Evolutionary conservation across 768 basidiomycete species (phyloP).

Genomic region (Jaapia argillacea): DNA sequence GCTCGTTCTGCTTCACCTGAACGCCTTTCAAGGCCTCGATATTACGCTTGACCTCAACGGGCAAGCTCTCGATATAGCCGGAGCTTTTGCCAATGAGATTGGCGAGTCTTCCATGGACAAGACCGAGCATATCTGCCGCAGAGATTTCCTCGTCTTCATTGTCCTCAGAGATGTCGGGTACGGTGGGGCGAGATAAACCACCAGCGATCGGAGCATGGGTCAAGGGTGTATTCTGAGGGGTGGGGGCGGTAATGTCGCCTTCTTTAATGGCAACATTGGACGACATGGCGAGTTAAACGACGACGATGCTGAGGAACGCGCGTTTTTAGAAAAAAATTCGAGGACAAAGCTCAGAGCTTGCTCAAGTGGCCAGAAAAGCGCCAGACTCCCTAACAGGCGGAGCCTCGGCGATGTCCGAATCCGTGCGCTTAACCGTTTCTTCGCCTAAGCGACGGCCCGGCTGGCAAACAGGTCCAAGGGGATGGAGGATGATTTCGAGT

Average conservation of each 20-base stretch:
- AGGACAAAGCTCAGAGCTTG: too few species aligned
- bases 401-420: constrained; percentile 26
- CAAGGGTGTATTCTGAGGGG: constrained; percentile 89
- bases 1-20: constrained; percentile 82
- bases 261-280: constrained; percentile 53
- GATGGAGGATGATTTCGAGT: too few species aligned
- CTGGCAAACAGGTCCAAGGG: too few species aligned
- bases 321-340: constrained; percentile 15
- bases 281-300: constrained; percentile 39
- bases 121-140: constrained; percentile 62
- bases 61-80: constrained; percentile 88
- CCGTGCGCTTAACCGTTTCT: too few species aligned
- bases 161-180: constrained; percentile 81
- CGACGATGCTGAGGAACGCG: constrained; percentile 1
- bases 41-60: constrained; percentile 69
- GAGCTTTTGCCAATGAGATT: constrained; percentile 84
- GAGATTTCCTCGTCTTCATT: constrained; percentile 49
- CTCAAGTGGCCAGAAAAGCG: constrained; percentile 4
- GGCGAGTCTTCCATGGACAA: constrained; percentile 85
- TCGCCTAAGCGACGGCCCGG: too few species aligned
- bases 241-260: constrained; percentile 70
- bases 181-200: constrained; percentile 79
- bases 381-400: constrained; percentile 15
- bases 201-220: constrained; percentile 70
- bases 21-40: constrained; percentile 92